Percentiles rank a stretch among this genome's conserved stretches.
phyloP scores from a whole-genome alignment of 768 basidiomycete species.

The Macrolepiota albuminosa region DNA sequence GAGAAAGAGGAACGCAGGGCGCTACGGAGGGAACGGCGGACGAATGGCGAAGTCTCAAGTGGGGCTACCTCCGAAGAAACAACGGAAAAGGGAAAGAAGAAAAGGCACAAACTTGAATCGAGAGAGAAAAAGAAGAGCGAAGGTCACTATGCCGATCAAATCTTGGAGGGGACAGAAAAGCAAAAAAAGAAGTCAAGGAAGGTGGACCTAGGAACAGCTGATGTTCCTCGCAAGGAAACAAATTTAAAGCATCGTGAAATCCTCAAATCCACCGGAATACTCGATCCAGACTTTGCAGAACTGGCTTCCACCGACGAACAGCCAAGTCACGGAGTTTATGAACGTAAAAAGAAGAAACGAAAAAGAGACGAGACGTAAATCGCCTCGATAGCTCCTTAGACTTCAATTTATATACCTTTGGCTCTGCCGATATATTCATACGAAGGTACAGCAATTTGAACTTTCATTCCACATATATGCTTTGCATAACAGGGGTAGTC shows the following conservation, averaged over 20 bases:
- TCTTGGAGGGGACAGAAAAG: constrained; percentile 1
- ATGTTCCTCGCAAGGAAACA: not conserved
- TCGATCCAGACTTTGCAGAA: not conserved
- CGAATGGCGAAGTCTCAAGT: not conserved
- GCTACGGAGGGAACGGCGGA: constrained; percentile 8
- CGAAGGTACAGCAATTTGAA: constrained; percentile 1
- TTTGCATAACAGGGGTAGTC: constrained; percentile 11
- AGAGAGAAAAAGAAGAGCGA: constrained; percentile 2
- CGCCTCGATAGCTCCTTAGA: not conserved
- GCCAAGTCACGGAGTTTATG: not conserved
- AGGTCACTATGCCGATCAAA: not conserved
- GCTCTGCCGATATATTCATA: not conserved
- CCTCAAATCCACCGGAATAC: not conserved
- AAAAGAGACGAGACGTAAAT: constrained; percentile 8
- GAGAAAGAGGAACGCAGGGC: constrained; percentile 18
- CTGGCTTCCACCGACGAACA: too few species aligned
- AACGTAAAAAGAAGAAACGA: constrained; percentile 13
- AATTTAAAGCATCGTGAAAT: not conserved
- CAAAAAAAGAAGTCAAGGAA: constrained; percentile 5
- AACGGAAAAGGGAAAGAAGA: constrained; percentile 12
- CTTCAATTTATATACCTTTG: not conserved
- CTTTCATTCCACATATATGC: constrained; percentile 12
- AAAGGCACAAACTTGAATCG: constrained; percentile 13
- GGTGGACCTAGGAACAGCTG: not conserved
- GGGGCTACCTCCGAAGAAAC: not conserved